Conservation (phyloP, 2,329 filamentous ascomycete genomes). For the Penicillium carneum region DNA sequence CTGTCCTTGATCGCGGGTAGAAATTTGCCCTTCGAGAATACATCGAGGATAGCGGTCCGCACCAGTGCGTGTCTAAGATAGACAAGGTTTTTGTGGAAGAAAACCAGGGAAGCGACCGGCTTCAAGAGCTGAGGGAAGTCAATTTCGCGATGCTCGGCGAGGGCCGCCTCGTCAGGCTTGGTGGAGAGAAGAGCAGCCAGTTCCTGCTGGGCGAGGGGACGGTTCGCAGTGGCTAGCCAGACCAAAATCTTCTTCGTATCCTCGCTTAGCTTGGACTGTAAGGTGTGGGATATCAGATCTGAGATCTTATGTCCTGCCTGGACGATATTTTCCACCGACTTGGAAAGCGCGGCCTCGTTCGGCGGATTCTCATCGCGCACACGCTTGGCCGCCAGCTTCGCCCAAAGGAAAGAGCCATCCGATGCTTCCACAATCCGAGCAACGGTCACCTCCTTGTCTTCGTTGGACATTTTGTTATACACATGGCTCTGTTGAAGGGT, state of each 20-base stretch:
- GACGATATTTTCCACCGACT: conserved; percentile 40
- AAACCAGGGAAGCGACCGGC: conserved; percentile 45
- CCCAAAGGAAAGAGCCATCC: conserved; percentile 51
- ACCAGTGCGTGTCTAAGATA: conserved; percentile 49
- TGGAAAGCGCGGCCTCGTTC: conserved; percentile 34
- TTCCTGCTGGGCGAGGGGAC: conserved; percentile 47
- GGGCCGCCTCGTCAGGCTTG: conserved; percentile 41
- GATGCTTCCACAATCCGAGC: conserved; percentile 45
- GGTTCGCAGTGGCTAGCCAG: conserved; percentile 50
- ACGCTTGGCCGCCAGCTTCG: conserved; percentile 46
- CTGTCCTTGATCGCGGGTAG: conserved; percentile 42
- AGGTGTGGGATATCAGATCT: conserved; percentile 42
- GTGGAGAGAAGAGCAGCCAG: conserved; percentile 42
- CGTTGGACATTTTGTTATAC: conserved; percentile 39
- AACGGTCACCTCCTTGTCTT: conserved; percentile 45
- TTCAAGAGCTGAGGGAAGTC: conserved; percentile 40
- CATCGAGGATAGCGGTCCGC: conserved; percentile 42
- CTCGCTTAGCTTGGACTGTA: conserved; percentile 40
- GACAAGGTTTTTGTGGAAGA: conserved; percentile 45
- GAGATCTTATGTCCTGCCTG: conserved; percentile 38
- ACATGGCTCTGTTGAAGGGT: conserved; percentile 33
- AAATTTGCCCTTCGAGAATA: conserved; percentile 44
- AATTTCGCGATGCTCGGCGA: conserved; percentile 34
- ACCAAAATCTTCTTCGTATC: conserved; percentile 45
- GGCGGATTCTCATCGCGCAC: conserved; percentile 38